These are phyloP conservation scores for Pestalotiopsis sp. DNA, from an alignment of 2,329 filamentous ascomycete genomes.

Conservation along the genomic window DNA sequence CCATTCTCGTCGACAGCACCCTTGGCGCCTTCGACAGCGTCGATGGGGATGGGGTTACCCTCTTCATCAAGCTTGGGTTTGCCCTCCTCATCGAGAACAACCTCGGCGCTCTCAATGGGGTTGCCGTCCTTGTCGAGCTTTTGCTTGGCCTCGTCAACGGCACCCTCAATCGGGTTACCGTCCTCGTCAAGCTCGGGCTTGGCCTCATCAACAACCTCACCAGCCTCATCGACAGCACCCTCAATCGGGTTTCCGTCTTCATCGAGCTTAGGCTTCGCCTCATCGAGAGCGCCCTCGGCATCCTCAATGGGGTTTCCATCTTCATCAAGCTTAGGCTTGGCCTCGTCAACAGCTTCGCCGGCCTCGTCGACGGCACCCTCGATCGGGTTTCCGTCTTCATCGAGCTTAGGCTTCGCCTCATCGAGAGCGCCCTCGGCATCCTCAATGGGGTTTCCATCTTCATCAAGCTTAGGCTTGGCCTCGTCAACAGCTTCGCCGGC, in stretches of 20 bases:
- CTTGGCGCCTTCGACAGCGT: too few species aligned
- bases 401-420: too few species aligned
- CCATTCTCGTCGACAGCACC: background rate
- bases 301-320: background rate
- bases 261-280: slow-evolving; percentile 14
- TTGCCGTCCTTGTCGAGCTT: slow-evolving; percentile 11
- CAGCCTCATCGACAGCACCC: background rate
- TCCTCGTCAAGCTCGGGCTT: background rate
- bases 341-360: too few species aligned
- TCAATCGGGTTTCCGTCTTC: background rate
- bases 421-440: background rate
- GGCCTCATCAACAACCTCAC: too few species aligned
- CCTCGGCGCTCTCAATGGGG: background rate
- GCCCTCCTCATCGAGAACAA: background rate
- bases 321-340: slow-evolving; percentile 22
- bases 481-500: background rate
- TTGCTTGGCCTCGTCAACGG: background rate
- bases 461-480: slow-evolving; percentile 23
- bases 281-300: background rate
- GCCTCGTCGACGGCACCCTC: too few species aligned
- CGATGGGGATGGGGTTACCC: too few species aligned
- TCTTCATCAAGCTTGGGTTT: too few species aligned
- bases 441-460: background rate
- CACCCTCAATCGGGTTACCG: background rate
- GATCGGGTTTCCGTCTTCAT: too few species aligned